These are phyloP conservation scores for Blepharisma undulans DNA, from an alignment of 169 alveolate genomes.

Conservation along the genomic window DNA sequence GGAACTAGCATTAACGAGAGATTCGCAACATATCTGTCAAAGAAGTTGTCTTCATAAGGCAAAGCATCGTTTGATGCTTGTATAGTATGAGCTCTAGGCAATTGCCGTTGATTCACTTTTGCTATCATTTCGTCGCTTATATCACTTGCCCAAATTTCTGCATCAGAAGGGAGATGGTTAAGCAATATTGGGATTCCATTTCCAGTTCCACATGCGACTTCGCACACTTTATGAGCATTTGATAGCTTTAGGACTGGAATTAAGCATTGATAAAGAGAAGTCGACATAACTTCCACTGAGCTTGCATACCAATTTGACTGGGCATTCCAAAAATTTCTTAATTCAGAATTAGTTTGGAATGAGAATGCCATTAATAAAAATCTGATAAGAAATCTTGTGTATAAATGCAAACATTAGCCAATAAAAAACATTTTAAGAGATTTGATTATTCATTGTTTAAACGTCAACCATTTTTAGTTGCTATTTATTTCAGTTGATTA, in stretches of 20 bases:
- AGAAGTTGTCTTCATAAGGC: not conserved
- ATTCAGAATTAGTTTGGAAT: not conserved
- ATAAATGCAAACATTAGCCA: too few relatives aligned
- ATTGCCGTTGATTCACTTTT: not conserved
- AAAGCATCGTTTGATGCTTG: conserved; percentile 30
- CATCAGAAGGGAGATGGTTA: not conserved
- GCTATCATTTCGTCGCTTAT: not conserved
- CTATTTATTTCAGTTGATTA: too few relatives aligned
- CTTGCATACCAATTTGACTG: not conserved
- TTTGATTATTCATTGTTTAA: too few relatives aligned
- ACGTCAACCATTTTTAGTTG: too few relatives aligned
- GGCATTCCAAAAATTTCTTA: not conserved
- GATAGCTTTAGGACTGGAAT: not conserved
- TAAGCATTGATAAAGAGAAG: not conserved
- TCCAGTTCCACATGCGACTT: conserved; percentile 35
- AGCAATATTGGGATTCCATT: not conserved
- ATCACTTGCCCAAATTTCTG: not conserved
- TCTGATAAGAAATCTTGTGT: too few relatives aligned
- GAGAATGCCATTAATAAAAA: too few relatives aligned
- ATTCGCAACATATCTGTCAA: conserved; percentile 20
- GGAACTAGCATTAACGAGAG: not conserved
- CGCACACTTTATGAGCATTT: not conserved
- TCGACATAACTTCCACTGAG: not conserved
- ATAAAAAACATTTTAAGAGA: too few relatives aligned
- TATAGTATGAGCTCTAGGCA: not conserved